These are phyloP conservation scores for Podospora appendiculata DNA, from an alignment of 495 filamentous ascomycete genomes.

Conservation along the genomic window DNA sequence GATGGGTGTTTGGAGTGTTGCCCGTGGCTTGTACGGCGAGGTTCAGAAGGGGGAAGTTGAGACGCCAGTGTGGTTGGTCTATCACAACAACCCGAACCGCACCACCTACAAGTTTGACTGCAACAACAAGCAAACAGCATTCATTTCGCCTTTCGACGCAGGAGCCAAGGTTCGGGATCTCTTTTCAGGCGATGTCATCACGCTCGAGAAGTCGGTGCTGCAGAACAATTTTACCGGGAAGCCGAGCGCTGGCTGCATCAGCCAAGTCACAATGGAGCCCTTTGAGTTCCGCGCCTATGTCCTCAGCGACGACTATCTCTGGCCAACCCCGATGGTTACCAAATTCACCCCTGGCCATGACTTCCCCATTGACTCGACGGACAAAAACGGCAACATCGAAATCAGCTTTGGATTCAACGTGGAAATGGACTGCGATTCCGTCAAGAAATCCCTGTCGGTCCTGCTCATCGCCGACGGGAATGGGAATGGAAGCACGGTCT, in stretches of 20 bases:
- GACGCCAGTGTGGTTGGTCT: constrained; percentile 58
- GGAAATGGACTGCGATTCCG: constrained; percentile 53
- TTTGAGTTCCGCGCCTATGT: constrained; percentile 61
- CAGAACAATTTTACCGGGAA: constrained; percentile 23
- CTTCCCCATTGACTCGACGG: constrained; percentile 44
- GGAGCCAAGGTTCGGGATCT: constrained; percentile 56
- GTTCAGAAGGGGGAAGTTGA: constrained; percentile 48
- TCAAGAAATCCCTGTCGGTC: constrained; percentile 40
- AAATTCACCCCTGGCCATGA: constrained; percentile 57
- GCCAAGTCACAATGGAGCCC: constrained; percentile 41
- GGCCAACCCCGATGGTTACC: constrained; percentile 53
- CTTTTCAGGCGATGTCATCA: constrained; percentile 47
- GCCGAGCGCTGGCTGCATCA: constrained; percentile 49
- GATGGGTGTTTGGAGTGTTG: constrained; percentile 60
- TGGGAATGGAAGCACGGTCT: neutral
- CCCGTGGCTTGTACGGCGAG: constrained; percentile 40
- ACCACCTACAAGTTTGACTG: constrained; percentile 59
- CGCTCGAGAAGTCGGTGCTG: neutral
- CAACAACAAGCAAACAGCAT: constrained; percentile 31
- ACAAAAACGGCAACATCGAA: constrained; percentile 8
- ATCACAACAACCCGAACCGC: constrained; percentile 52
- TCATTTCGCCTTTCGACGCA: constrained; percentile 52
- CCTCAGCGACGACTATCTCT: constrained; percentile 44
- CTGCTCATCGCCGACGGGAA: constrained; percentile 6
- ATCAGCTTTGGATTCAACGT: constrained; percentile 55